phyloP scores from a whole-genome alignment of 2,329 filamentous ascomycete species.

The Thermothelomyces thermophilus region DNA sequence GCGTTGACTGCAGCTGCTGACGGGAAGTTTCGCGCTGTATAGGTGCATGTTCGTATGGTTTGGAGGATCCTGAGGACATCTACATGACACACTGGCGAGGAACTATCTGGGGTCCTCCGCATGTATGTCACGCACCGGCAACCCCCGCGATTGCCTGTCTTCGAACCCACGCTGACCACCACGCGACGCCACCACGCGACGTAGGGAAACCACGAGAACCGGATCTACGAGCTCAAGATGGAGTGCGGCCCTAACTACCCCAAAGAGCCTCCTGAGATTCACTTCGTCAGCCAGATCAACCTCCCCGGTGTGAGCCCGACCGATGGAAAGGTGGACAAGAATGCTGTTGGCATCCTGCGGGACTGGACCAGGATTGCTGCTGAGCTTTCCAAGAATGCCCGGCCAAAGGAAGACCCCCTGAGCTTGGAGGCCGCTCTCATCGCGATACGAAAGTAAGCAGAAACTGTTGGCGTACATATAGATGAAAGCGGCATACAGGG shows the following conservation, averaged over 20 bases:
- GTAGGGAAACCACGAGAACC: constrained; percentile 93
- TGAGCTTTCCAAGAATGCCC: constrained; percentile 48
- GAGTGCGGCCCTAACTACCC: constrained; percentile 89
- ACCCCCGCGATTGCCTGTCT: background rate
- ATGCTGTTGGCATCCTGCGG: constrained; percentile 74
- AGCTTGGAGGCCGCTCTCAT: constrained; percentile 33
- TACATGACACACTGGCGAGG: constrained; percentile 99
- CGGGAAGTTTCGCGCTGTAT: background rate
- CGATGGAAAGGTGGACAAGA: constrained; percentile 77
- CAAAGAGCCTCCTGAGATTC: constrained; percentile 78
- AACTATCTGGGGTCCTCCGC: constrained; percentile 91
- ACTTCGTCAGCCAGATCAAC: constrained; percentile 92
- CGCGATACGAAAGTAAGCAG: constrained; percentile 30
- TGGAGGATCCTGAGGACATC: constrained; percentile 88
- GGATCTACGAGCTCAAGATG: constrained; percentile 97
- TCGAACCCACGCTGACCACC: constrained; percentile 8
- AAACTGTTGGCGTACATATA: too few relatives aligned
- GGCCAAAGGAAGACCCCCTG: constrained; percentile 29
- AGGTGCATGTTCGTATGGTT: constrained; percentile 96
- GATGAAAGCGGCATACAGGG: too few relatives aligned
- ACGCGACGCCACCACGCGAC: background rate
- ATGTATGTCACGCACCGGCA: constrained; percentile 52
- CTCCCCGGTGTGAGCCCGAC: constrained; percentile 83
- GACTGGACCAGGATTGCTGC: constrained; percentile 93
- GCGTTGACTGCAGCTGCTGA: background rate